Conservation (phyloP, 306 rosid genomes). For the Ormosia semicastrata region DNA sequence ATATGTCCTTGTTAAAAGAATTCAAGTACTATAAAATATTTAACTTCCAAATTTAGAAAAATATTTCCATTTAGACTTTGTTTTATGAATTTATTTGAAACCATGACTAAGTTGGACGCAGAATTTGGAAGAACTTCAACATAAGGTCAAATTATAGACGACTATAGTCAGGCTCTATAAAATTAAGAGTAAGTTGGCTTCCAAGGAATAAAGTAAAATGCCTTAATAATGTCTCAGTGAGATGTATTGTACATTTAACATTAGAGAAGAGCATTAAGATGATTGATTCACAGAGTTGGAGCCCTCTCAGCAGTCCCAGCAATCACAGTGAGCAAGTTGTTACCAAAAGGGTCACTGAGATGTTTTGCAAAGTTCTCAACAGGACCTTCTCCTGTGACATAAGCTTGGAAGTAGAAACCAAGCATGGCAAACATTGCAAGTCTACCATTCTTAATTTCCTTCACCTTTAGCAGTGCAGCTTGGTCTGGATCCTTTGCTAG, state of each 20-base stretch:
- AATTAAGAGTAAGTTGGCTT: neutral
- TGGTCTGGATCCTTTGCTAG: conserved; percentile 82
- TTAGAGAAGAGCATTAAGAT: neutral
- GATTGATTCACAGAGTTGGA: conserved; percentile 62
- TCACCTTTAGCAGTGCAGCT: conserved; percentile 80
- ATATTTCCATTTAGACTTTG: neutral
- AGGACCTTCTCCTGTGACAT: conserved; percentile 86
- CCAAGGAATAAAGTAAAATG: conserved; percentile 15
- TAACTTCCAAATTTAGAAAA: neutral
- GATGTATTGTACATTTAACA: conserved; percentile 40
- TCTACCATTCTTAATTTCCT: conserved; percentile 89
- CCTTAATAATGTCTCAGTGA: conserved; percentile 13
- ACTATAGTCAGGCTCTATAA: neutral
- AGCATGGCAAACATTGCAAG: conserved; percentile 89
- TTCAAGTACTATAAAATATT: neutral
- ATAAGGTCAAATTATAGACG: neutral
- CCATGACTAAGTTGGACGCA: neutral
- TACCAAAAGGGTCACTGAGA: conserved; percentile 84
- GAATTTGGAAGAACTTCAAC: neutral
- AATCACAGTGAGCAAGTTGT: conserved; percentile 86
- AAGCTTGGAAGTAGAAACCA: conserved; percentile 80
- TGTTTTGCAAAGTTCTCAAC: conserved; percentile 85
- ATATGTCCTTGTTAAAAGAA: neutral
- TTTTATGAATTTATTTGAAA: neutral
- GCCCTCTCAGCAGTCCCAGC: conserved; percentile 63